Base-by-base conservation (phyloP, 768 basidiomycete species). In the Lactifluus volemus region DNA sequence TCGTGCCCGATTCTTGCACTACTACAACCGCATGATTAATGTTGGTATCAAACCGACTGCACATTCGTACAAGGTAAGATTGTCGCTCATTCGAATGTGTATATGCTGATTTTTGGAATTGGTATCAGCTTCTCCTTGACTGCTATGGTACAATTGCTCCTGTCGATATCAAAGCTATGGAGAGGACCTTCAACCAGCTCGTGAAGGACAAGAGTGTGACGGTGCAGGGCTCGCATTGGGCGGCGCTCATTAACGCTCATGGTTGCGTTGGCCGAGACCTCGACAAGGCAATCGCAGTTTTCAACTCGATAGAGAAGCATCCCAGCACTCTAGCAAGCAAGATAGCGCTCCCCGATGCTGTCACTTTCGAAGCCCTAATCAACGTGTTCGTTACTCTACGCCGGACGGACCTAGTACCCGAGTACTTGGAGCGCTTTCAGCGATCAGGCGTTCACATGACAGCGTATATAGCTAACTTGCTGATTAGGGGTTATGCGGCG, bases 381-480 rank as follows among this genome's bases (percentile, higher is more conserved):
- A 94, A 90, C 70, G 88, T 89, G 32, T 75, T 95, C 45, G 84
- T 92, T 49, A 85, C 84, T 4, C 83, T 86, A 70, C 86, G 85
- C 39, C 84, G 87, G 15, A 77, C 86, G 55, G 92, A 94, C 65
- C 81, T 94, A 49, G 79, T 94, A 29, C 84, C 85, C 0, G 67
- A 74, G 17, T 93, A 91, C 70, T 71, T 88, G 39, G 70, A 74
- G 36, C 81, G 82, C 59, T 83, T 98, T 76, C 75, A 73, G 25
- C 67, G 73, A 1, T 76, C 80, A 6, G 83, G 84, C 36, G 83
- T 94, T 8, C 88, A 89, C 67, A 87, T 93, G 83, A 98, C 95
- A 2, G 94, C 96, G 6, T 99, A 99, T 73, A 89, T 98, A 65
- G 89, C 88, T 30, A 98, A 98, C 75, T 78, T 86, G 59, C 75